Base-by-base conservation (phyloP, 345 rosid species). In the Linum trigynum region DNA sequence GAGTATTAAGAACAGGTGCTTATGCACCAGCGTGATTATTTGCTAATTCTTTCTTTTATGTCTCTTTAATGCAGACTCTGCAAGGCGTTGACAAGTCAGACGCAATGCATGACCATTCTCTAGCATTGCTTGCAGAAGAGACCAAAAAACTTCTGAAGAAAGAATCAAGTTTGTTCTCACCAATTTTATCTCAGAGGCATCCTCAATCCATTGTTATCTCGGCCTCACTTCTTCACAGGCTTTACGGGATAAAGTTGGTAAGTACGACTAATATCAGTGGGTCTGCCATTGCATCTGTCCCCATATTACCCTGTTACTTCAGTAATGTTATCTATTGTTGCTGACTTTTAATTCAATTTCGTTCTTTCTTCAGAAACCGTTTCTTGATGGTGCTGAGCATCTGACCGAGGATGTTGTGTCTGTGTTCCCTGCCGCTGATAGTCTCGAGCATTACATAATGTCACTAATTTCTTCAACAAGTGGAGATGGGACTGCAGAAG, bases 71-170 rank as follows among this genome's bases (percentile, higher is more conserved):
- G 75, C 95, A 94, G 99, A 73, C 74, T 63, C 75, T 86, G 75
- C 86, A 71, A 65, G 76, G 76, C 66, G 81, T 86, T 70, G 97
- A 90, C 60, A 84, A 79, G 76, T 78, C 84, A 73, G 95, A 84
- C 78, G 64, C 82, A 73, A 66, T 35, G 15, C 84, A 63, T 58
- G 97, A 86, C 57, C 96, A 88, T 81, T 87, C 77, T 75, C 72
- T 94, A 75, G 85, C 96, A 38, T 75, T 87, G 78, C 97, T 94
- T 77, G 97, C 97, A 38, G 88, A 86, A 72, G 97, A 94, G 74
- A 84, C 82, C 53, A 88, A 75, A 76, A 86, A 80, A 76, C 86
- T 94, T 77, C 74, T 94, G 68, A 81, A 79, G 67, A 86, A 77
- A 68, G 99, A 94, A 73, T 85, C 92, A 50, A 72, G 81, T 55